Base-by-base conservation (phyloP, 2,329 filamentous ascomycete species). In the Exophiala oligosperma region DNA sequence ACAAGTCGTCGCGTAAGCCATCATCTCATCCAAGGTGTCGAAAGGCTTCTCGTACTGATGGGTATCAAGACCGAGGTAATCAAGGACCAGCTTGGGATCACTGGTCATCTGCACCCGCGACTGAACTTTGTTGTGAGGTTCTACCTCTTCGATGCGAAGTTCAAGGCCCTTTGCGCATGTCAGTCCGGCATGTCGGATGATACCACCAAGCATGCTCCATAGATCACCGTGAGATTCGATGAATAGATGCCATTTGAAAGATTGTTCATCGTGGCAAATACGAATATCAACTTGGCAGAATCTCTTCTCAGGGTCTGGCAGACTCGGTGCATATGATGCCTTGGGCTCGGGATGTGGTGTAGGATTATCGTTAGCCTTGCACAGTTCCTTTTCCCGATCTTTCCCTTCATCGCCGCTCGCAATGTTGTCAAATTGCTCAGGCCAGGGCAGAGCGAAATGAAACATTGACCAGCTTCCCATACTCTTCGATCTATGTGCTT, bases 161-260 rank as follows among this genome's bases (percentile, higher is more conserved):
- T 32, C 4, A 9, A 48, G 46, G 6, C 46, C 46, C 6, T 48
- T 29, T 12, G 24, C 4, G 17, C 46, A 48, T 48, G 46, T 48
- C 5, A 93, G 80, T 1, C 89, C 89, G 32, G 84, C 81, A 0
- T 80, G 81, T 0, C 86, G 80, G 60, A 90, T 83, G 4, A 79
- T 81, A 17, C 81, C 77, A 4, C 88, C 87, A 0, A 93, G 69
- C 7, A 85, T 78, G 59, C 84, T 88, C 79, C 86, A 85, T 2
- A 84, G 67, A 65, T 92, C 90, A 17, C 88, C 87, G 65, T 93
- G 89, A 0, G 83, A 81, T 41, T 87, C 79, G 63, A 84, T 84
- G 73, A 91, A 91, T 2, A 84, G 71, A 37, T 79, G 77, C 89
- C 89, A 93, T 29, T 78, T 76, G 61, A 81, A 78, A 53, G 72